Base-by-base conservation (phyloP, 768 basidiomycete species). In the Leccinum boreale region DNA sequence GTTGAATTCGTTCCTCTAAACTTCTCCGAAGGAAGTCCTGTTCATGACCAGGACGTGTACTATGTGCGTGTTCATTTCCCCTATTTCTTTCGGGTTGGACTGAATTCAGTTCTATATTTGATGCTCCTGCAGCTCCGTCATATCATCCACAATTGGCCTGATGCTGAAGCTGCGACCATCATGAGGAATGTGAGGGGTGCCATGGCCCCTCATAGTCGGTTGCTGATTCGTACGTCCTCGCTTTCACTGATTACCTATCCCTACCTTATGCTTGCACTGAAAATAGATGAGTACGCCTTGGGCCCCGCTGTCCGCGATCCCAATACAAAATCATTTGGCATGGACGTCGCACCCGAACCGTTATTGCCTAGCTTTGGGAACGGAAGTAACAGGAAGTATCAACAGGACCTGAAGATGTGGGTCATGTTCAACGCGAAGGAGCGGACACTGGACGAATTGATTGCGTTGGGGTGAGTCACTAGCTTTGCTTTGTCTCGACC, bases 401-500 rank as follows among this genome's bases (percentile, higher is more conserved):
- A 77, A 23, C 75, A 75, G 53, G 81, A 83, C 53, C 48, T 82
- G 42, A 74, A 72, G 50, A 80, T 82, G 81, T 75, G 80, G 75
- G 50, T 66, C 21, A 28, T 71, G 19, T 62, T 76, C 12, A 80
- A 82, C 53, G 65, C 71, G 7, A 71, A 76, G 62, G 80, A 81
- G 57, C 75, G 81, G 4, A 76, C 74, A 0, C 48, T 81, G 14
- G 59, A 74, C 3, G 75, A 80, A 5, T 78, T 75, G 50, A 70
- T 76, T 8, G 55, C 70, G 0, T 57, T 81, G 6, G 76, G 74
- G 61, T 62, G 31, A 52, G 64, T 58, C n/a, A 9, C 24, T 14
- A 19, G 10, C 23, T 19, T 46, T 35, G 19, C 21, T 7, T 28
- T 17, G 17, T 33, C 24, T 2, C 17, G 29, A 19, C 17, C 33